These are phyloP conservation scores for Beta macrorhiza DNA, from an alignment of 179 eudicot genomes.

Conservation along the genomic window DNA sequence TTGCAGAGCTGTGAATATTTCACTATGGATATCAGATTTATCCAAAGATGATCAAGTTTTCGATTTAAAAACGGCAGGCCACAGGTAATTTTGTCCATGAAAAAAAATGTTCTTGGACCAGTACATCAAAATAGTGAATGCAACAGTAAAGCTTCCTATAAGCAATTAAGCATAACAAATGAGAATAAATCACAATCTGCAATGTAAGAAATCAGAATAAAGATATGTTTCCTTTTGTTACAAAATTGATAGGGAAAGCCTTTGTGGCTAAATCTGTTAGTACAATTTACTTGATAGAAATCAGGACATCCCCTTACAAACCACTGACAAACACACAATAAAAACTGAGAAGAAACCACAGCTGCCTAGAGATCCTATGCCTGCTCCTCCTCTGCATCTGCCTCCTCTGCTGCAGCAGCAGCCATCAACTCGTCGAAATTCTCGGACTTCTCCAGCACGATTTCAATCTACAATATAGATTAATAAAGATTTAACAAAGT, in stretches of 20 bases:
- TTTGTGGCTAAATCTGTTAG: constrained; percentile 3
- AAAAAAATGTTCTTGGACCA: neutral
- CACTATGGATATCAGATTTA: no score
- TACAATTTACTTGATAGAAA: constrained; percentile 10
- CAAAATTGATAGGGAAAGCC: constrained; percentile 16
- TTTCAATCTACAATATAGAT: constrained; percentile 57
- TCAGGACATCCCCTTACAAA: constrained; percentile 17
- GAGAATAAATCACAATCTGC: neutral
- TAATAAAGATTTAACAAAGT: no score
- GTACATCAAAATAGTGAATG: neutral
- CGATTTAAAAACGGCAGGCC: no score
- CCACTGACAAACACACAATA: neutral
- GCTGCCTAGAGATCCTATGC: constrained; percentile 13
- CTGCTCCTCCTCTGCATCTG: constrained; percentile 40
- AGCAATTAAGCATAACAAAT: neutral
- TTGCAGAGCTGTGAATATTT: no score
- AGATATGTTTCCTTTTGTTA: constrained; percentile 10
- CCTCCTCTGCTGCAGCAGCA: constrained; percentile 46
- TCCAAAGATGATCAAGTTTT: no score
- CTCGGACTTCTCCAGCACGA: constrained; percentile 71
- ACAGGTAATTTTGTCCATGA: no score
- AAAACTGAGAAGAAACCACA: neutral
- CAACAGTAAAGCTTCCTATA: neutral
- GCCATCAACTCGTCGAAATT: constrained; percentile 94
- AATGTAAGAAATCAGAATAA: neutral